These are phyloP conservation scores for Wickerhamiella kazuoi DNA, from an alignment of 805 yeast species.

Conservation along the genomic window DNA sequence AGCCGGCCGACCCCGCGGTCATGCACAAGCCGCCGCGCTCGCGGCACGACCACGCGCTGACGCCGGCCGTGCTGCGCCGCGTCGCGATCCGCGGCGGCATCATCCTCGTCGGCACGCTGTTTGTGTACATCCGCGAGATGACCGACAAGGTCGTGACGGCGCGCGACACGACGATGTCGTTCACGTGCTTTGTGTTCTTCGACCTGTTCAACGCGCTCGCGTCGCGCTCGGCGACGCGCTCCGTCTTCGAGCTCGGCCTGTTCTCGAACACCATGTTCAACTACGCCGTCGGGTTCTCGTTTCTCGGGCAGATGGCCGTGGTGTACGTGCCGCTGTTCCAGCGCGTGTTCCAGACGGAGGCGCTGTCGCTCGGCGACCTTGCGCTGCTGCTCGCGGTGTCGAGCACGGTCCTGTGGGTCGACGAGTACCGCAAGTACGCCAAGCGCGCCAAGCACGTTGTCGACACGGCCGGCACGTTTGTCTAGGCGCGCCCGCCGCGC, in stretches of 20 bases:
- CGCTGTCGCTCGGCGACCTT: constrained; percentile 55
- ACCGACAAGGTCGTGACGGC: constrained; percentile 62
- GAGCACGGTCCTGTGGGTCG: constrained; percentile 70
- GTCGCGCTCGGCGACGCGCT: constrained; percentile 76
- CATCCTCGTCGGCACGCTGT: constrained; percentile 72
- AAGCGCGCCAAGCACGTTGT: neutral
- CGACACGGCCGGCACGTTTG: neutral
- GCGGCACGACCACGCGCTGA: constrained; percentile 69
- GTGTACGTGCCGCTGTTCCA: constrained; percentile 90
- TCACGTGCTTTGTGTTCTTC: constrained; percentile 86
- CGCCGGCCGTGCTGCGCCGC: constrained; percentile 48
- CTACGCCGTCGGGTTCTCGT: constrained; percentile 72
- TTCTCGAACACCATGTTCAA: constrained; percentile 77
- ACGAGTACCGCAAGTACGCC: constrained; percentile 54
- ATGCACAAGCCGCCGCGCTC: constrained; percentile 94
- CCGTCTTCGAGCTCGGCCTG: constrained; percentile 67
- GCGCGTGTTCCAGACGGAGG: constrained; percentile 84
- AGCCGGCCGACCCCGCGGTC: constrained; percentile 89
- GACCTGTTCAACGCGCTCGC: constrained; percentile 95
- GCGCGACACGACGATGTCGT: constrained; percentile 97
- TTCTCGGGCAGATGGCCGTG: constrained; percentile 83
- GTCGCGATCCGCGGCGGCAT: constrained; percentile 60
- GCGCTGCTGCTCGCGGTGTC: constrained; percentile 42
- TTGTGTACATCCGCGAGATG: constrained; percentile 76
- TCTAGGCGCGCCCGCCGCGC: too few relatives aligned